A percentile compares a stretch with the other conserved stretches of the same genome.
phyloP scores from a whole-genome alignment of 345 rosid genomes.

The Eucalyptus victrix region DNA sequence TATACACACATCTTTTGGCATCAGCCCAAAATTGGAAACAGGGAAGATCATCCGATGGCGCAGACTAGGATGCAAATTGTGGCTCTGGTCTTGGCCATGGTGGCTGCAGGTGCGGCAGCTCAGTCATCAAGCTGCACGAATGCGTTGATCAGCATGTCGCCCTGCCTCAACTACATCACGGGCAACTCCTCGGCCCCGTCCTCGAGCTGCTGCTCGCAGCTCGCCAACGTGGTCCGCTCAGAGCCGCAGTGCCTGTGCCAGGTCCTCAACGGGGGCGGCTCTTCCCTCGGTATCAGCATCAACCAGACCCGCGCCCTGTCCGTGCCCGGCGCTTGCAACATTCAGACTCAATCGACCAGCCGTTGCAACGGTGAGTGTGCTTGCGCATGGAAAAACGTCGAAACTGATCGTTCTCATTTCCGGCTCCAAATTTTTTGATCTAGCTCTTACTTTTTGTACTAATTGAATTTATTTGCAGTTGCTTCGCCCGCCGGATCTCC shows the following conservation, averaged over 20 bases:
- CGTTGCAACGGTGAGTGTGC: constrained; percentile 37
- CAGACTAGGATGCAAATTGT: background rate
- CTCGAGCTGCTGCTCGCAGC: constrained; percentile 50
- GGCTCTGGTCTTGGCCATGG: constrained; percentile 8
- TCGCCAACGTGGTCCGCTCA: constrained; percentile 35
- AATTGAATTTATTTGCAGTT: background rate
- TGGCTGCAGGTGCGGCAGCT: constrained; percentile 7
- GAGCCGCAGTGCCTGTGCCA: constrained; percentile 64
- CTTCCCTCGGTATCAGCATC: constrained; percentile 35
- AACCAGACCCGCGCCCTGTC: constrained; percentile 59
- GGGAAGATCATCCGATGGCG: background rate
- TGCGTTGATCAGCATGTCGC: constrained; percentile 22
- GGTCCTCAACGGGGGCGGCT: constrained; percentile 27
- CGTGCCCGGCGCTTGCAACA: constrained; percentile 53
- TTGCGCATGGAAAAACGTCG: background rate
- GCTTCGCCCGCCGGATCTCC: constrained; percentile 25
- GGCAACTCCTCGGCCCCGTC: constrained; percentile 62
- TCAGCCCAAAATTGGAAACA: background rate
- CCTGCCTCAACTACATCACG: constrained; percentile 44
- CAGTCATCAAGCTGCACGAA: constrained; percentile 18
- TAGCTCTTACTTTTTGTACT: background rate
- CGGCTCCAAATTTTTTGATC: background rate
- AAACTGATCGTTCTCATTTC: background rate
- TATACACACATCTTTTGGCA: background rate
- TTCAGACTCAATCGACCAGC: constrained; percentile 46